Evolutionary conservation across 495 filamentous ascomycete genomes (phyloP).

Genomic region (Aspergillus conjunctus): DNA sequence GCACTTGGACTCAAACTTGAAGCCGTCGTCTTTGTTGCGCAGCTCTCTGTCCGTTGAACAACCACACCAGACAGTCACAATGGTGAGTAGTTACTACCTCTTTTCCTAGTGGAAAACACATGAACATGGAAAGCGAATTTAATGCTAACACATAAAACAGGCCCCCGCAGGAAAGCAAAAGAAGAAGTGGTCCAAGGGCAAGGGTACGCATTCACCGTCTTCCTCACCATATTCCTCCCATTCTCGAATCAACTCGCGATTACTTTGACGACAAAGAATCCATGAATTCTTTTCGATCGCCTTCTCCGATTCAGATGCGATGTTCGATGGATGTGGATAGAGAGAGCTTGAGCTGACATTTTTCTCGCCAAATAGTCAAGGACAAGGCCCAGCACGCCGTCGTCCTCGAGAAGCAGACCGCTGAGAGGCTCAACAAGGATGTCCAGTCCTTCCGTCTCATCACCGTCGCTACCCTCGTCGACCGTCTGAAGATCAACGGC

Average conservation of each 20-base stretch:
- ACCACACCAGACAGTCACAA: conserved; percentile 54
- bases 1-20: conserved; percentile 41
- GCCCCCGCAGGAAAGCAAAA: conserved; percentile 77
- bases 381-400: conserved; percentile 99
- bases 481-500: conserved; percentile 99
- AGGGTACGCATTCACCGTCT: conserved; percentile 63
- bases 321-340: neutral
- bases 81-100: conserved; percentile 41
- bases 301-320: neutral
- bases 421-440: conserved; percentile 85
- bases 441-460: conserved; percentile 99
- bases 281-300: neutral
- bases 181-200: conserved; percentile 99
- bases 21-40: conserved; percentile 28
- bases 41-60: conserved; percentile 45
- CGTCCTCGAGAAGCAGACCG: conserved; percentile 69
- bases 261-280: conserved; percentile 14
- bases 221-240: conserved; percentile 17
- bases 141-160: conserved; percentile 44
- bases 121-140: neutral
- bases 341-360: conserved; percentile 28
- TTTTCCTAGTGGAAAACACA: conserved; percentile 10
- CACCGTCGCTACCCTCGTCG: conserved; percentile 97
- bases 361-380: conserved; percentile 71
- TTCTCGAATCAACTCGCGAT: conserved; percentile 23